These are phyloP conservation scores for Candida sanyaensis DNA, from an alignment of 1,139 yeast genomes.

Conservation along the genomic window DNA sequence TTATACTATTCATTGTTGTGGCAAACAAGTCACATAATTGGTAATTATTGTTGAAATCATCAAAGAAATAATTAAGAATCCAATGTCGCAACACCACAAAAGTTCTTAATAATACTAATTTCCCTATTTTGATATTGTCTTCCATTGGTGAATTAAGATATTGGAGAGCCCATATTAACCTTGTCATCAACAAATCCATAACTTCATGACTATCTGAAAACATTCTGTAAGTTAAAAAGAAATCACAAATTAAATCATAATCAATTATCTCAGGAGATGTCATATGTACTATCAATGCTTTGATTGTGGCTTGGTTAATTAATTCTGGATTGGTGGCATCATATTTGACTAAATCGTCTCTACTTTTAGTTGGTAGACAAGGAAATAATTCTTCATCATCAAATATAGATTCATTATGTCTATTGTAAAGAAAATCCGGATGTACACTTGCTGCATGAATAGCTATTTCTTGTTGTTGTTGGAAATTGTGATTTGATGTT, in stretches of 20 bases:
- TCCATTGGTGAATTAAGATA: slow-evolving; percentile 34
- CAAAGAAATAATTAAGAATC: slow-evolving; percentile 75
- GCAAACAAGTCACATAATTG: slow-evolving; percentile 51
- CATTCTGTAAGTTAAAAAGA: slow-evolving; percentile 79
- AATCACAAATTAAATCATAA: slow-evolving; percentile 78
- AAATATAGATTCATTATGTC: slow-evolving; percentile 43
- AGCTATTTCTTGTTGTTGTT: slow-evolving; percentile 10
- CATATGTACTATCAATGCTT: slow-evolving; percentile 68
- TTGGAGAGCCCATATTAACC: slow-evolving; percentile 76
- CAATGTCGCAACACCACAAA: slow-evolving; percentile 90
- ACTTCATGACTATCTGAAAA: slow-evolving; percentile 62
- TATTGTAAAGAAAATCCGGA: slow-evolving; percentile 33
- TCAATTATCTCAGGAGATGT: slow-evolving; percentile 81
- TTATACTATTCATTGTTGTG: slow-evolving; percentile 49
- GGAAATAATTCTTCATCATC: slow-evolving; percentile 43
- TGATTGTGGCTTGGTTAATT: slow-evolving; percentile 42
- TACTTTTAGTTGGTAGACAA: slow-evolving; percentile 20
- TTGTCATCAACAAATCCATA: slow-evolving; percentile 58
- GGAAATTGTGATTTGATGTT: slow-evolving; percentile 9
- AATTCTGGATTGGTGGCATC: slow-evolving; percentile 35
- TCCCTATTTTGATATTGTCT: slow-evolving; percentile 53
- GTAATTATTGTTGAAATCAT: slow-evolving; percentile 58
- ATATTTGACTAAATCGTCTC: slow-evolving; percentile 33
- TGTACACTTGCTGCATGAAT: slow-evolving; percentile 11
- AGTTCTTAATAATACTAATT: slow-evolving; percentile 74